Conservation (phyloP, 1,139 yeast genomes). For the Hanseniaspora gamundiae region DNA sequence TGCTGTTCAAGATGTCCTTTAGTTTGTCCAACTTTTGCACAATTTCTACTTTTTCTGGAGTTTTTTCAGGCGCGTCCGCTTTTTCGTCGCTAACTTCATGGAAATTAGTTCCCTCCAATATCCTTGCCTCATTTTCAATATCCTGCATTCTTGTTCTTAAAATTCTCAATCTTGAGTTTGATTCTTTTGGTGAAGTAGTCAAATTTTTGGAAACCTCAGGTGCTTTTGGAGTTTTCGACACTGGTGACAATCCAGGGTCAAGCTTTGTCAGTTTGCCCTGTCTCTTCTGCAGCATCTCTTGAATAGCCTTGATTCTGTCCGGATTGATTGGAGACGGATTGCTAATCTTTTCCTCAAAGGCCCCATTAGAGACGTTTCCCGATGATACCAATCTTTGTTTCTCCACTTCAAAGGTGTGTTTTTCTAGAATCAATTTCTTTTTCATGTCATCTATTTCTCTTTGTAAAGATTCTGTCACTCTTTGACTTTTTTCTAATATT, state of each 20-base stretch:
- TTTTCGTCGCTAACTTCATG: conserved; percentile 26
- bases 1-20: conserved; percentile 42
- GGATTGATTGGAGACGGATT: conserved; percentile 13
- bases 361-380: conserved; percentile 10
- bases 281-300: conserved; percentile 19
- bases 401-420: conserved; percentile 55
- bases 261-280: not conserved
- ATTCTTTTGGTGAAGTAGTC: conserved; percentile 32
- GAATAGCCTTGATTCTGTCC: conserved; percentile 22
- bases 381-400: conserved; percentile 68
- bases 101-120: conserved; percentile 77
- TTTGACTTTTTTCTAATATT: conserved; percentile 53
- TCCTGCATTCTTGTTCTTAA: conserved; percentile 79
- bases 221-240: conserved; percentile 1
- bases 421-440: conserved; percentile 56
- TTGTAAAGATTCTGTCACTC: conserved; percentile 51
- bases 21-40: conserved; percentile 36
- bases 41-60: conserved; percentile 20
- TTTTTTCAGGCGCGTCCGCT: not conserved
- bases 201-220: conserved; percentile 1
- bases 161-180: conserved; percentile 62
- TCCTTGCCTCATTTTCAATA: conserved; percentile 73
- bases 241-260: conserved; percentile 1
- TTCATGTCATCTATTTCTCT: conserved; percentile 62
- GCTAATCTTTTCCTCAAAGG: conserved; percentile 13